Percentiles rank a stretch among this genome's conserved stretches.
phyloP scores from a whole-genome alignment of 495 filamentous ascomycete species.

The Xanthoparmelia taractica region DNA sequence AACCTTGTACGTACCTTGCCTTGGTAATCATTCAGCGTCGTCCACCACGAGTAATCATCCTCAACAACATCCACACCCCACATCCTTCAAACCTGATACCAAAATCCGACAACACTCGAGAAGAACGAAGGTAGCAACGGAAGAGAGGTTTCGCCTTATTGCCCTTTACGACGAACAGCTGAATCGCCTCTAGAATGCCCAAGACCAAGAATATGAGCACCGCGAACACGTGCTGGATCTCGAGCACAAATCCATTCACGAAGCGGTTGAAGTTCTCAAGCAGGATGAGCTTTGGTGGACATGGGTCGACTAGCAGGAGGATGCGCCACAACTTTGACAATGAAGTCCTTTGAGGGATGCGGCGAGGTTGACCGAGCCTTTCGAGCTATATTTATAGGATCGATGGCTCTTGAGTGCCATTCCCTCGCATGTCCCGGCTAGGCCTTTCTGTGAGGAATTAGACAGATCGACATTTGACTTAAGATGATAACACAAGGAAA shows the following conservation, averaged over 20 bases:
- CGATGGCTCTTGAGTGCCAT: background rate
- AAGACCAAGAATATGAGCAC: background rate
- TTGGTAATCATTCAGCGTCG: too few relatives aligned
- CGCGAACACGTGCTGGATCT: background rate
- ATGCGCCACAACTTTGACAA: background rate
- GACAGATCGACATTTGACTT: background rate
- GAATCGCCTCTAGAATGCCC: too few relatives aligned
- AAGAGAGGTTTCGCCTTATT: too few relatives aligned
- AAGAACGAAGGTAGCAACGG: too few relatives aligned
- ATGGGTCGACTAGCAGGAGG: background rate
- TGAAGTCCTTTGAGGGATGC: background rate
- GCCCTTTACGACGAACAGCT: too few relatives aligned
- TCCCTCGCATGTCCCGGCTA: background rate
- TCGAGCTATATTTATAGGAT: background rate
- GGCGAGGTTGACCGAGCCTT: background rate
- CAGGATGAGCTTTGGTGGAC: background rate
- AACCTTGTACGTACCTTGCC: too few relatives aligned
- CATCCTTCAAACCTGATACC: too few relatives aligned
- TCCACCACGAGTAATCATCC: too few relatives aligned
- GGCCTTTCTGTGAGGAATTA: background rate
- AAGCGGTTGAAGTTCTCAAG: background rate
- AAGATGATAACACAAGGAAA: background rate
- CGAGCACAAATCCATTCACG: background rate
- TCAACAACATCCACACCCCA: too few relatives aligned
- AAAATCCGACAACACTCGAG: too few relatives aligned